These are phyloP conservation scores for Neurospora terricola DNA, from an alignment of 495 filamentous ascomycete genomes.

Conservation along the genomic window DNA sequence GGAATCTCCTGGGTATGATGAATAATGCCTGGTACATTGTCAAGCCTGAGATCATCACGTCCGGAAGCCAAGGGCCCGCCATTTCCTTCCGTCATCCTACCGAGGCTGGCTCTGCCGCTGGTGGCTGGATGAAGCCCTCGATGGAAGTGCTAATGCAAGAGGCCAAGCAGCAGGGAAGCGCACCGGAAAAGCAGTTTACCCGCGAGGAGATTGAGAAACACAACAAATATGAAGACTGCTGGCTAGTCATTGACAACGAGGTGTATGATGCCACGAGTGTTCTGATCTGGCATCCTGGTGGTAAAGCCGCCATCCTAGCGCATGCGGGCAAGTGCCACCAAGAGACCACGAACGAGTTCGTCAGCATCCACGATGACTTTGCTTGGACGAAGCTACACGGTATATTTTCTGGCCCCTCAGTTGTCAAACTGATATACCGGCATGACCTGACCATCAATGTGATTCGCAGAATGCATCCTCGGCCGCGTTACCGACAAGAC, in stretches of 20 bases:
- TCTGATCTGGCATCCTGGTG: conserved; percentile 60
- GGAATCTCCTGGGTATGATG: conserved; percentile 11
- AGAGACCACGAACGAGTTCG: conserved; percentile 3
- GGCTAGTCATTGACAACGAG: conserved; percentile 61
- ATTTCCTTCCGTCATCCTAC: conserved; percentile 7
- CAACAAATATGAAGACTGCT: conserved; percentile 54
- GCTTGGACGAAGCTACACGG: conserved; percentile 4
- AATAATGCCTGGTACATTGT: conserved; percentile 10
- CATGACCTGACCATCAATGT: no score
- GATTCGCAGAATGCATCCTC: conserved; percentile 22
- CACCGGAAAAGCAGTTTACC: conserved; percentile 7
- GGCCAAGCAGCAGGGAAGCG: background rate
- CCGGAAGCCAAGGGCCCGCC: background rate
- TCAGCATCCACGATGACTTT: conserved; percentile 7
- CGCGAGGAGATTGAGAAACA: conserved; percentile 46
- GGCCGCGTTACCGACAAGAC: conserved; percentile 29
- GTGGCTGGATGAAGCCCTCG: conserved; percentile 11
- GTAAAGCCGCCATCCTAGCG: conserved; percentile 32
- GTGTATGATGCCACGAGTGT: conserved; percentile 68
- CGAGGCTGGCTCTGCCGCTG: conserved; percentile 1
- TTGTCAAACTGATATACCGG: background rate
- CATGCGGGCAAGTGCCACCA: conserved; percentile 6
- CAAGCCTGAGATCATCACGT: background rate
- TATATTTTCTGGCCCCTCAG: background rate
- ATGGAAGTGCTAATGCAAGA: conserved; percentile 1